Conservation (phyloP, 306 rosid species). For the Acacia acuminata region DNA sequence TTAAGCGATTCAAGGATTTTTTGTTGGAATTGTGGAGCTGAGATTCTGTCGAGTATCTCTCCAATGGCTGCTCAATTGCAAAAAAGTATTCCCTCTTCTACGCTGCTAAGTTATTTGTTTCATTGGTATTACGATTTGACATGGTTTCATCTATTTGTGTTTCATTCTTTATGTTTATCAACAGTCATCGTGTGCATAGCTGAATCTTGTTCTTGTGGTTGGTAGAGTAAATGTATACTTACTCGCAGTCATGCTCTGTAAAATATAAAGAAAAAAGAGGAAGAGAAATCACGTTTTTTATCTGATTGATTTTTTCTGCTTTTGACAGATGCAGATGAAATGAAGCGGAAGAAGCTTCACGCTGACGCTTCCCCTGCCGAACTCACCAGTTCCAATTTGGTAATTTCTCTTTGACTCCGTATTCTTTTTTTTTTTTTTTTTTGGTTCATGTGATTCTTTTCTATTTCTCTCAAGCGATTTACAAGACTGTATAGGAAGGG, state of each 20-base stretch:
- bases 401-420: constrained; percentile 15
- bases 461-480: not conserved
- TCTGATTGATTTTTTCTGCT: constrained; percentile 25
- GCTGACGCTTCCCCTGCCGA: constrained; percentile 44
- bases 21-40: constrained; percentile 25
- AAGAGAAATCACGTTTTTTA: constrained; percentile 6
- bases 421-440: not conserved
- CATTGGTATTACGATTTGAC: not conserved
- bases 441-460: constrained; percentile 25
- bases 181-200: not conserved
- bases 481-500: not conserved
- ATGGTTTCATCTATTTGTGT: not conserved
- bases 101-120: constrained; percentile 11
- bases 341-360: constrained; percentile 40
- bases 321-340: constrained; percentile 50
- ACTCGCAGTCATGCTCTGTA: not conserved
- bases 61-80: constrained; percentile 50
- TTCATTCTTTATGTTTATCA: not conserved
- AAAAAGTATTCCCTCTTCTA: constrained; percentile 29
- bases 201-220: not conserved
- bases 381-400: constrained; percentile 43
- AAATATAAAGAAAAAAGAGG: not conserved
- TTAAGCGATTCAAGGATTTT: constrained; percentile 22
- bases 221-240: not conserved
- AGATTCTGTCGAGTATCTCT: constrained; percentile 30